Conservation (phyloP, 2,329 filamentous ascomycete genomes). For the Colletotrichum orchidophilum region DNA sequence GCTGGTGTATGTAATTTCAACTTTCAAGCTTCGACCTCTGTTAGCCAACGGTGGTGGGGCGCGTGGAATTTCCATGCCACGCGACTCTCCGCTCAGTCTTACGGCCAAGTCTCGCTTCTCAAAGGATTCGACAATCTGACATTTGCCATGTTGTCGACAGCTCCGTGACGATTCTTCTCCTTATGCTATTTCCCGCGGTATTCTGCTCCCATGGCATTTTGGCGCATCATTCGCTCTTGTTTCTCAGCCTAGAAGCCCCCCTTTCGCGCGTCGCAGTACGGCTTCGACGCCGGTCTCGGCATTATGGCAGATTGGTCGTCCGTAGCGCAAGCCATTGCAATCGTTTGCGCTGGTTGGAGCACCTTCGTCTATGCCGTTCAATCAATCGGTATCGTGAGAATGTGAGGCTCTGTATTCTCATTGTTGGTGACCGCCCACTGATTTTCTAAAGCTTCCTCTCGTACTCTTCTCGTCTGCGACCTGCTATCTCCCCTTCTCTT, state of each 20-base stretch:
- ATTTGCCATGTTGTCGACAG: neutral
- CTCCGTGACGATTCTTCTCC: neutral
- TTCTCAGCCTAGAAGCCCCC: neutral
- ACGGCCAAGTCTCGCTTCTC: neutral
- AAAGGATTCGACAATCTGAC: too few relatives aligned
- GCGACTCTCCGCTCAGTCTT: neutral
- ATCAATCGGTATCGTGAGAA: slow-evolving; percentile 62
- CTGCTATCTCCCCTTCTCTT: slow-evolving; percentile 61
- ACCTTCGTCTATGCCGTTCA: slow-evolving; percentile 63
- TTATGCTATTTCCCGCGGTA: neutral
- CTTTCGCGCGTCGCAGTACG: neutral
- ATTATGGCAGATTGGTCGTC: slow-evolving; percentile 35
- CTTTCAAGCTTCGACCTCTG: neutral
- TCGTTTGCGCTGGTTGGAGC: slow-evolving; percentile 63
- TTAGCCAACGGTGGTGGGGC: slow-evolving; percentile 13
- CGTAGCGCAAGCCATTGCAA: slow-evolving; percentile 51
- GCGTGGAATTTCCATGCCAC: slow-evolving; percentile 13
- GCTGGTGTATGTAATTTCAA: slow-evolving; percentile 1
- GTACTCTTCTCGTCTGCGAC: slow-evolving; percentile 60
- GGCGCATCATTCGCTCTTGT: slow-evolving; percentile 39
- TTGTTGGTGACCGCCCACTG: neutral
- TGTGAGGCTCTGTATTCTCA: slow-evolving; percentile 55
- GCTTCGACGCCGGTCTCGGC: neutral
- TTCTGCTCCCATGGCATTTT: neutral
- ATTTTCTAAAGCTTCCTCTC: slow-evolving; percentile 54